Percentiles rank a stretch among this genome's conserved stretches.
Conservation (phyloP, 805 yeast species). For the Nakazawaea ishiwadae region DNA sequence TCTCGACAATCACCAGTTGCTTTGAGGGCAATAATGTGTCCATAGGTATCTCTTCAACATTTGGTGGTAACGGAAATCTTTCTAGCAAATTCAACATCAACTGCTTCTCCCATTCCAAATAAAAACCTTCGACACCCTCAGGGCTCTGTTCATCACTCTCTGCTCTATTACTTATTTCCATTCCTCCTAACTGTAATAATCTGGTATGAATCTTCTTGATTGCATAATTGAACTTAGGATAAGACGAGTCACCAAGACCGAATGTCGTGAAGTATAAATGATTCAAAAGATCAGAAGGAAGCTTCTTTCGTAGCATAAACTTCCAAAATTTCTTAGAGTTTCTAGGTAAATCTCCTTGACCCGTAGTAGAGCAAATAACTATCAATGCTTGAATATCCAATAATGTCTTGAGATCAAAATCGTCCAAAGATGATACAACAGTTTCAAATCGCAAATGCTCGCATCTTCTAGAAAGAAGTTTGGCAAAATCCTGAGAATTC, state of each 20-base stretch:
- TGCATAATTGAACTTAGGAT: slow-evolving; percentile 87
- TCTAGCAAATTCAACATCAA: slow-evolving; percentile 33
- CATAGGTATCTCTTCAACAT: slow-evolving; percentile 25
- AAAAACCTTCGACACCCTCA: slow-evolving; percentile 73
- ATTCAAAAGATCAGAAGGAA: slow-evolving; percentile 54
- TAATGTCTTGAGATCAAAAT: slow-evolving; percentile 51
- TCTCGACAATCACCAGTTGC: slow-evolving; percentile 23
- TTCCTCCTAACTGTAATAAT: slow-evolving; percentile 76
- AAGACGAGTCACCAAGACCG: slow-evolving; percentile 93
- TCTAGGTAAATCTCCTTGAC: slow-evolving; percentile 90
- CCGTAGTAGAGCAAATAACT: slow-evolving; percentile 82
- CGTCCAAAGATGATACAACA: slow-evolving; percentile 50
- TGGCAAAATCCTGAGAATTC: slow-evolving; percentile 81
- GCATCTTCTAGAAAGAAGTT: slow-evolving; percentile 49
- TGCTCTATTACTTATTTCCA: slow-evolving; percentile 63
- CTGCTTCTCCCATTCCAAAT: slow-evolving; percentile 64
- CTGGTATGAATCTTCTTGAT: slow-evolving; percentile 77
- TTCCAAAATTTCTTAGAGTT: slow-evolving; percentile 74
- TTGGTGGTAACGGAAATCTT: slow-evolving; percentile 30
- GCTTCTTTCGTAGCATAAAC: slow-evolving; percentile 60
- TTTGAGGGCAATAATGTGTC: slow-evolving; percentile 35
- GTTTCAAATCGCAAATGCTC: slow-evolving; percentile 49
- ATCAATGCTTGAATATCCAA: slow-evolving; percentile 43
- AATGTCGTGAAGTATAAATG: slow-evolving; percentile 66
- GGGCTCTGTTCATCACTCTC: slow-evolving; percentile 87